phyloP scores from a whole-genome alignment of 345 rosid genomes.

The Brassica incana region DNA sequence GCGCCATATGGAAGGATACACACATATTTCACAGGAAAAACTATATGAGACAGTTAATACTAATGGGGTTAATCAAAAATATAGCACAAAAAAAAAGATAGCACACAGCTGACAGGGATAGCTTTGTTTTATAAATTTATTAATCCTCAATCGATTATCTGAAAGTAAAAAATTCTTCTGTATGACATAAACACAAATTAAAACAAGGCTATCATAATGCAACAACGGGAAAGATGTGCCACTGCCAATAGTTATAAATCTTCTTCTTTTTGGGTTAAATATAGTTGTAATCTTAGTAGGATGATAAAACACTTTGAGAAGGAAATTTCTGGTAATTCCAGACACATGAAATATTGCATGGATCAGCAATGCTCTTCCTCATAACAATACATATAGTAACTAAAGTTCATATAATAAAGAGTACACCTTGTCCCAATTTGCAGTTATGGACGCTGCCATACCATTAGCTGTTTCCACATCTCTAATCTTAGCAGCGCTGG shows the following conservation, averaged over 20 bases:
- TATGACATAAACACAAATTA: constrained; percentile 10
- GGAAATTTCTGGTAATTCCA: constrained; percentile 10
- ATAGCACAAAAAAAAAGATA: constrained; percentile 8
- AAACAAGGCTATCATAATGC: constrained; percentile 3
- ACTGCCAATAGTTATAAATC: neutral
- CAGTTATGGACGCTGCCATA: constrained; percentile 35
- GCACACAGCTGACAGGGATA: neutral
- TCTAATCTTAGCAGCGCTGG: constrained; percentile 45
- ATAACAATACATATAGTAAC: constrained; percentile 5
- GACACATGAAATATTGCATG: constrained; percentile 24
- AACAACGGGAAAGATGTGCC: constrained; percentile 3
- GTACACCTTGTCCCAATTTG: constrained; percentile 80
- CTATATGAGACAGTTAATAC: neutral
- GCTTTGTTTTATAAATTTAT: constrained; percentile 3
- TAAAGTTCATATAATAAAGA: constrained; percentile 18
- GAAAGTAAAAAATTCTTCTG: neutral
- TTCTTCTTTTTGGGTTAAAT: neutral
- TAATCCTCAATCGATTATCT: constrained; percentile 10
- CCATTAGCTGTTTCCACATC: constrained; percentile 44
- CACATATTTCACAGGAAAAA: neutral
- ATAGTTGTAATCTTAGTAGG: neutral
- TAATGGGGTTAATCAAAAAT: constrained; percentile 2
- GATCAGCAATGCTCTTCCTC: neutral
- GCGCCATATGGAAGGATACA: constrained; percentile 8
- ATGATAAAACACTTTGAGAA: neutral